Evolutionary conservation across 345 rosid genomes (phyloP).

Genomic region (Populus euphratica): DNA sequence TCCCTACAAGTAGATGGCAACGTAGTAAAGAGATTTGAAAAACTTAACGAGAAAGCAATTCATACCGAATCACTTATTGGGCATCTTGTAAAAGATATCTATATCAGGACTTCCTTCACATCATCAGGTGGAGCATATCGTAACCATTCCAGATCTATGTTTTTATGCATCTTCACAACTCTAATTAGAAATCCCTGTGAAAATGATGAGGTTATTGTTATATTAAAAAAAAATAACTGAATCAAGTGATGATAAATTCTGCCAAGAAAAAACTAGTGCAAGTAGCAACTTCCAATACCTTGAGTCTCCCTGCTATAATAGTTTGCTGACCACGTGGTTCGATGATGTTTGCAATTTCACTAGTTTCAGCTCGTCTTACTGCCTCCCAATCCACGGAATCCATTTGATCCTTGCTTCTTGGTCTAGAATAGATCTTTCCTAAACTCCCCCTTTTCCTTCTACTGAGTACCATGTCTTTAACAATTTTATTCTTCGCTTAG

Average conservation of each 20-base stretch:
- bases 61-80: neutral
- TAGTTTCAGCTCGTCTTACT: slow-evolving; percentile 32
- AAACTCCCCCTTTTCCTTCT: slow-evolving; percentile 42
- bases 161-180: slow-evolving; percentile 32
- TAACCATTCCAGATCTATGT: slow-evolving; percentile 73
- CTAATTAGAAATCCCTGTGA: slow-evolving; percentile 46
- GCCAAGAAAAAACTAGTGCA: no score
- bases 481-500: slow-evolving; percentile 17
- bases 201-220: neutral
- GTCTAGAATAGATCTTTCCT: slow-evolving; percentile 32
- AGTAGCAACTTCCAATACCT: slow-evolving; percentile 29
- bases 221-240: neutral
- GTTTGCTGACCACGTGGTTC: slow-evolving; percentile 49
- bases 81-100: no score
- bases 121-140: slow-evolving; percentile 48
- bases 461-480: slow-evolving; percentile 8
- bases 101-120: slow-evolving; percentile 43
- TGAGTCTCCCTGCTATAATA: slow-evolving; percentile 36
- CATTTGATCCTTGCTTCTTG: slow-evolving; percentile 27
- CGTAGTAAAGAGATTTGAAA: neutral
- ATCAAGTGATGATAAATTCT: neutral
- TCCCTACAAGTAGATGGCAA: slow-evolving; percentile 28
- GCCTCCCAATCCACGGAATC: slow-evolving; percentile 67
- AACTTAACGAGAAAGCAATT: neutral
- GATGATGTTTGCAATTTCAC: slow-evolving; percentile 34